A percentile compares a stretch with the other conserved stretches of the same genome.
Conservation (phyloP, 2,329 filamentous ascomycete species). For the Elsinoe necatrix region DNA sequence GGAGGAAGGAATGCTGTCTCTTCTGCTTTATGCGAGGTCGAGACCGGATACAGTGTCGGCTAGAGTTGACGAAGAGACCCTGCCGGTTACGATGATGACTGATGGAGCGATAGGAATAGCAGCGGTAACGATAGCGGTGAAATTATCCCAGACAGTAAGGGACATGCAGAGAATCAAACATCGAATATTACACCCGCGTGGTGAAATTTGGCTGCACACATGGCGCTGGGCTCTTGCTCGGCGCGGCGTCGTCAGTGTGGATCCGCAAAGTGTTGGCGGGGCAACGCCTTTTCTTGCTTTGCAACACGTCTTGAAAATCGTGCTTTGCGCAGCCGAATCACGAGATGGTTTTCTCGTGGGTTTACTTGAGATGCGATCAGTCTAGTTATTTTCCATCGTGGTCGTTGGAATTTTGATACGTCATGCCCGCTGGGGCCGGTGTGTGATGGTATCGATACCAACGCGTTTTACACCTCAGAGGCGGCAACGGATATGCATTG, state of each 20-base stretch:
- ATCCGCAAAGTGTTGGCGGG: background rate
- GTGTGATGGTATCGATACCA: background rate
- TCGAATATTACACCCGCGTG: background rate
- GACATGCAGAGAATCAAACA: background rate
- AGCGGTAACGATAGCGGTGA: background rate
- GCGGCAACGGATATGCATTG: too few relatives aligned
- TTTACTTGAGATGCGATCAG: background rate
- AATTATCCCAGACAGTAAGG: background rate
- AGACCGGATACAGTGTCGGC: too few relatives aligned
- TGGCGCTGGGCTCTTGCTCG: background rate
- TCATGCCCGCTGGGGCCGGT: background rate
- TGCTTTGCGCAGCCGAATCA: background rate
- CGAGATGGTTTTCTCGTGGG: background rate
- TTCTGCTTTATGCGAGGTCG: too few relatives aligned
- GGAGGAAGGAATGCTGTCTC: background rate
- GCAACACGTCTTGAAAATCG: background rate
- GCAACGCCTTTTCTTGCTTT: background rate
- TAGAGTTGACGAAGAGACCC: too few relatives aligned
- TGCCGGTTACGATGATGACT: too few relatives aligned
- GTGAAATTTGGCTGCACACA: background rate
- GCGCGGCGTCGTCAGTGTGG: conserved; percentile 4
- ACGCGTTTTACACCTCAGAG: too few relatives aligned
- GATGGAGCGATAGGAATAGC: too few relatives aligned
- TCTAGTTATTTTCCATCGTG: too few relatives aligned
- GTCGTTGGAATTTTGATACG: background rate